A percentile compares a stretch with the other conserved stretches of the same genome.
These are phyloP conservation scores for Stropharia rugosoannulata DNA, from an alignment of 768 basidiomycete genomes.

Conservation along the genomic window DNA sequence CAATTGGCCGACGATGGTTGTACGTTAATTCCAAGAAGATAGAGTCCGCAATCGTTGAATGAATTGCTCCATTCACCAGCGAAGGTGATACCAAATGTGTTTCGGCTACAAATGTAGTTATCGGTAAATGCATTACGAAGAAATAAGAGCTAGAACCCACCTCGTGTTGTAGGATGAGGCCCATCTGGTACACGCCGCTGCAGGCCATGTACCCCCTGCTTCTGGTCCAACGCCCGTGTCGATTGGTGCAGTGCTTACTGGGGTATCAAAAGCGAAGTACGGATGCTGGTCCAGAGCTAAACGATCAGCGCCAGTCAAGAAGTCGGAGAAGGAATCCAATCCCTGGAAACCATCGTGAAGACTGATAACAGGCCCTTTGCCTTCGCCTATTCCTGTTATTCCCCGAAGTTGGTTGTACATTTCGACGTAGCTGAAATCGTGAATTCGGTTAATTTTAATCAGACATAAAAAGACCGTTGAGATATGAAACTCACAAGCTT, in stretches of 20 bases:
- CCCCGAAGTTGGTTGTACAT: constrained; percentile 63
- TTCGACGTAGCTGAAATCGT: constrained; percentile 46
- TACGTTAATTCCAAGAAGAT: constrained; percentile 25
- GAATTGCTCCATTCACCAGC: constrained; percentile 83
- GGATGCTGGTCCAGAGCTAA: constrained; percentile 40
- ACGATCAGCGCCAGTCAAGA: constrained; percentile 36
- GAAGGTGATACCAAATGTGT: constrained; percentile 65
- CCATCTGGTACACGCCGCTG: constrained; percentile 58
- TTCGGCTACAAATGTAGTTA: constrained; percentile 26
- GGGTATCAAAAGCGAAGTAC: constrained; percentile 47
- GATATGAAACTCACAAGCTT: constrained; percentile 59
- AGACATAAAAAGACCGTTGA: constrained; percentile 12
- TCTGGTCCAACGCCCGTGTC: constrained; percentile 33
- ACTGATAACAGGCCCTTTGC: constrained; percentile 60
- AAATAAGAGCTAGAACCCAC: constrained; percentile 29
- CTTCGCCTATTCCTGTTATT: constrained; percentile 73
- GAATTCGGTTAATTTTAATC: background rate
- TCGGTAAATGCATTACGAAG: background rate
- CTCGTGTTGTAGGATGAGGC: constrained; percentile 54
- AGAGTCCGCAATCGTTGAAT: constrained; percentile 59
- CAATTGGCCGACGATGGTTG: constrained; percentile 30
- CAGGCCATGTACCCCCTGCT: constrained; percentile 46
- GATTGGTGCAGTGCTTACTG: constrained; percentile 35
- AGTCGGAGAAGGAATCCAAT: constrained; percentile 29
- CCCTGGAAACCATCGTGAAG: constrained; percentile 49